These are phyloP conservation scores for Tolypocladium tropicale DNA, from an alignment of 2,329 filamentous ascomycete genomes.

Conservation along the genomic window DNA sequence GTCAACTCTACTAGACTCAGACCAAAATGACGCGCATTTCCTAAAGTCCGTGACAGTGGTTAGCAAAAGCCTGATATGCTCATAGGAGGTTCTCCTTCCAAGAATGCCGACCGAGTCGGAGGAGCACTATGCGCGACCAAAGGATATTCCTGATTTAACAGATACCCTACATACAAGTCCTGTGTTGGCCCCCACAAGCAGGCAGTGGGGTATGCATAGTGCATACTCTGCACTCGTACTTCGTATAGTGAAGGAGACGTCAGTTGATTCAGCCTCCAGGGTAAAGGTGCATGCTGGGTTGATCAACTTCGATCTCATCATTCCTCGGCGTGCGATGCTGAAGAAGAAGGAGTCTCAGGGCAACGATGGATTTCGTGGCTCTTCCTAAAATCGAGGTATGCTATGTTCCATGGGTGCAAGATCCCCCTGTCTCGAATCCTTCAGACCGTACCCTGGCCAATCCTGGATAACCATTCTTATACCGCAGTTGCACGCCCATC, in stretches of 20 bases:
- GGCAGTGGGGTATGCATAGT: not conserved
- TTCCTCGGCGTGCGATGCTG: too few relatives aligned
- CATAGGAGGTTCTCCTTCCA: not conserved
- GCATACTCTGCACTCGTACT: too few relatives aligned
- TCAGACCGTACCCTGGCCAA: not conserved
- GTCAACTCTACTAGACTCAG: too few relatives aligned
- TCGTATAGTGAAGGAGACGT: too few relatives aligned
- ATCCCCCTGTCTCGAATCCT: not conserved
- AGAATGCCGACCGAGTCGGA: not conserved
- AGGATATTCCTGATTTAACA: too few relatives aligned
- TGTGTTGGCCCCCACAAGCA: not conserved
- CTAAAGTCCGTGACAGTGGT: not conserved
- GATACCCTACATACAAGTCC: not conserved
- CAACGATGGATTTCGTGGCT: slow-evolving; percentile 31
- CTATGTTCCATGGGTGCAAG: not conserved
- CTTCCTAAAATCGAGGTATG: slow-evolving; percentile 46
- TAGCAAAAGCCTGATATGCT: not conserved
- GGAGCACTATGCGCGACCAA: not conserved
- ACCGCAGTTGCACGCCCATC: slow-evolving; percentile 63
- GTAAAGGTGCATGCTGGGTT: not conserved
- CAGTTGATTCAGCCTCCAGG: too few relatives aligned
- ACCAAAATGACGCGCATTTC: too few relatives aligned
- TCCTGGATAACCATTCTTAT: not conserved
- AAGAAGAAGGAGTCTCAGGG: not conserved
- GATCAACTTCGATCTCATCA: not conserved